These are phyloP conservation scores for Clathrus columnatus DNA, from an alignment of 768 basidiomycete genomes.

Conservation along the genomic window DNA sequence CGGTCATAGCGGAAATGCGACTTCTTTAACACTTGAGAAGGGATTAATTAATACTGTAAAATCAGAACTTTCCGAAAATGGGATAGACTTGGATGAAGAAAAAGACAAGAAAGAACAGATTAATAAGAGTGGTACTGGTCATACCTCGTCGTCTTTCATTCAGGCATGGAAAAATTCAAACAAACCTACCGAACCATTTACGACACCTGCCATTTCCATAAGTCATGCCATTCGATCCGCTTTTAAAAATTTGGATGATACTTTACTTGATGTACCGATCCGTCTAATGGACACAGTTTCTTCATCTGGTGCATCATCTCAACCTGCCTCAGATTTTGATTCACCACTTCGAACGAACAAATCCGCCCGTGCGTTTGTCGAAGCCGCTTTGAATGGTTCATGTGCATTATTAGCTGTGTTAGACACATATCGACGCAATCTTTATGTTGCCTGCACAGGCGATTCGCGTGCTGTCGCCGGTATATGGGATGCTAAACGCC, in stretches of 20 bases:
- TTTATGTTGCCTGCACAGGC: conserved; percentile 89
- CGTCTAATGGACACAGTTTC: conserved; percentile 29
- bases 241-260: conserved; percentile 76
- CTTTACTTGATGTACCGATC: conserved; percentile 72
- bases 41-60: conserved; percentile 79
- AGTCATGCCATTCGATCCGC: conserved; percentile 65
- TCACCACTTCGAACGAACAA: conserved; percentile 56
- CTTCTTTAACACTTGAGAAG: conserved; percentile 74
- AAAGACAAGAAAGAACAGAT: conserved; percentile 23
- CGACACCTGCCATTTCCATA: conserved; percentile 36
- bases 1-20: conserved; percentile 79
- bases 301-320: conserved; percentile 41
- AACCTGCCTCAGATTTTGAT: conserved; percentile 39
- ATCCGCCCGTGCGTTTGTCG: conserved; percentile 60
- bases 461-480: conserved; percentile 96
- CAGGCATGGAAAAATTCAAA: conserved; percentile 22
- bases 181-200: neutral
- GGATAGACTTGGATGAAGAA: conserved; percentile 16
- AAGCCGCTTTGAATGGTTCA: conserved; percentile 83
- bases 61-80: conserved; percentile 47
- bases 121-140: conserved; percentile 22
- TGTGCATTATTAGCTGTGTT: conserved; percentile 86
- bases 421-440: conserved; percentile 70
- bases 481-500: conserved; percentile 71
- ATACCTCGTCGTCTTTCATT: conserved; percentile 21